Evolutionary conservation across 2,329 filamentous ascomycete species (phyloP).

Genomic region (Talaromyces sp.): DNA sequence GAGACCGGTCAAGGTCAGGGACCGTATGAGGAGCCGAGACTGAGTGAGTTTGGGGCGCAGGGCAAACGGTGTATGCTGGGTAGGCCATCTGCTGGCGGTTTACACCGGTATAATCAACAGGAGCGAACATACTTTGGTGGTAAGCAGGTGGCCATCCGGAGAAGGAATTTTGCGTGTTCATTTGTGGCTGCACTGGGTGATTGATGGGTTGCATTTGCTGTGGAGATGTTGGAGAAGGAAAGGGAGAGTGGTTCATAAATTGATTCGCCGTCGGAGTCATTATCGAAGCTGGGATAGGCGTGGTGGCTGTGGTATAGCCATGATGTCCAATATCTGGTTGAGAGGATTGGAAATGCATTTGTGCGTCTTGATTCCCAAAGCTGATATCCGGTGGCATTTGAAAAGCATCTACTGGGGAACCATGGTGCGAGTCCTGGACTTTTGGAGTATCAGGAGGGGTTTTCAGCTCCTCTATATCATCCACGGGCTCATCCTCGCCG

Average conservation of each 20-base stretch:
- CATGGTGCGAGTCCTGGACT: constrained; percentile 14
- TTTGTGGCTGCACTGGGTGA: constrained; percentile 17
- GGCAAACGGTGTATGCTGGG: constrained; percentile 16
- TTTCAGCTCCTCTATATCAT: constrained; percentile 17
- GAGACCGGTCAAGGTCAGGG: constrained; percentile 8
- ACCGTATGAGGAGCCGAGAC: constrained; percentile 5
- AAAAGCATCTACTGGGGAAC: constrained; percentile 19
- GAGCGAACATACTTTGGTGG: constrained; percentile 27
- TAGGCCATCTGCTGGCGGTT: constrained; percentile 24
- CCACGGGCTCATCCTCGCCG: constrained; percentile 7
- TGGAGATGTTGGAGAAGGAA: constrained; percentile 17
- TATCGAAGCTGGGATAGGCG: constrained; percentile 20
- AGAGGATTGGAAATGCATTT: constrained; percentile 13
- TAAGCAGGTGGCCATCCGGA: constrained; percentile 27
- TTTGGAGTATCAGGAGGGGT: constrained; percentile 17
- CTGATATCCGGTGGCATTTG: constrained; percentile 23
- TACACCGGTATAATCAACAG: constrained; percentile 23
- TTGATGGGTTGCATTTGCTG: constrained; percentile 16
- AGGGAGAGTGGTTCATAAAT: constrained; percentile 22
- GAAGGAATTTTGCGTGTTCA: constrained; percentile 17
- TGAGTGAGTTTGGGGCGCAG: constrained; percentile 18
- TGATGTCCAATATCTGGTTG: constrained; percentile 18
- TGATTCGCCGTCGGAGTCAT: constrained; percentile 24
- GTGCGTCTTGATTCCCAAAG: constrained; percentile 21
- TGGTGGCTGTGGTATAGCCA: constrained; percentile 20